Evolutionary conservation across 129 eudicot species (phyloP).

Genomic region (Tagetes patula): DNA sequence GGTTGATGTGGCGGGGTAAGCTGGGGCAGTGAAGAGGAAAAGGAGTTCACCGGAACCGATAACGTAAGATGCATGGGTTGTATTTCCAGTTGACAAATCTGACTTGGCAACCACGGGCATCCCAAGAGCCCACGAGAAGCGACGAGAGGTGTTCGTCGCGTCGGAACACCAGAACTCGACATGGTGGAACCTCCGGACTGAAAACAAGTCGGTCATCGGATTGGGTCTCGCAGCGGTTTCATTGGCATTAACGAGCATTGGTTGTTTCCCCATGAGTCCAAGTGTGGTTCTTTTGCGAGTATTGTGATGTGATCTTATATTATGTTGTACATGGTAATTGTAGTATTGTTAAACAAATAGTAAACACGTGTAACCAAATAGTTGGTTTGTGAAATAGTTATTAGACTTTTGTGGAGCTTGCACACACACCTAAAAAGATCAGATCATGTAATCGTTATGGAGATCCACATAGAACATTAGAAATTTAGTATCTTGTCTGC

Average conservation of each 20-base stretch:
- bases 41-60: conserved; percentile 59
- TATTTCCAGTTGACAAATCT: conserved; percentile 85
- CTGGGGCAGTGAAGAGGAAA: conserved; percentile 80
- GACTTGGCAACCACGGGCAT: conserved; percentile 86
- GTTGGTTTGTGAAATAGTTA: not conserved
- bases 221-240: not conserved
- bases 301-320: too few species aligned
- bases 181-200: conserved; percentile 77
- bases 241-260: not conserved
- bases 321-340: too few species aligned
- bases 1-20: conserved; percentile 54
- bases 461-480: not conserved
- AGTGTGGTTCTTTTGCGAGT: too few species aligned
- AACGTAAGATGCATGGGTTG: conserved; percentile 77
- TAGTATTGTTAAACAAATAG: too few species aligned
- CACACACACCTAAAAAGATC: too few species aligned
- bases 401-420: not conserved
- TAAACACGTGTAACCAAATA: not conserved
- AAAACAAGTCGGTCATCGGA: conserved; percentile 54
- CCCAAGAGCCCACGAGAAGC: conserved; percentile 85
- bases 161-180: conserved; percentile 91
- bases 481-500: not conserved
- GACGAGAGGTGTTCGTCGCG: conserved; percentile 64
- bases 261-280: not conserved
- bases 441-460: not conserved